phyloP scores from a whole-genome alignment of 345 rosid species.

The Carallia brachiata region DNA sequence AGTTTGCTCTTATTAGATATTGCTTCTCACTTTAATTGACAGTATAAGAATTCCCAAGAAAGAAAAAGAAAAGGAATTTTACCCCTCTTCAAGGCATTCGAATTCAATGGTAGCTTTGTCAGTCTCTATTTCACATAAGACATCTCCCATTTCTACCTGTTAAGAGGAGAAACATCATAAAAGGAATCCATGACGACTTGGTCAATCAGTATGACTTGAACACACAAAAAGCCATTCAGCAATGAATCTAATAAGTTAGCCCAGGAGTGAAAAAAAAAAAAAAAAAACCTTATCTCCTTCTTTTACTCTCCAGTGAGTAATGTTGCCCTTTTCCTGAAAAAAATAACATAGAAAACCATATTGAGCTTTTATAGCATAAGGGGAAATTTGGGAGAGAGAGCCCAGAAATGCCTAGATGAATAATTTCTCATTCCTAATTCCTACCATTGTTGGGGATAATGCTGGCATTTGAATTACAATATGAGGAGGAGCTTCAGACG shows the following conservation, averaged over 20 bases:
- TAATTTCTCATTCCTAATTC: background rate
- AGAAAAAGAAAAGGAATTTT: conserved; percentile 21
- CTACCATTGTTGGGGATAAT: conserved; percentile 96
- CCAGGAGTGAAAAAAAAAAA: background rate
- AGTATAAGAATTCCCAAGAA: background rate
- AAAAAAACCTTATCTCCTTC: conserved; percentile 93
- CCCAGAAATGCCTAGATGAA: background rate
- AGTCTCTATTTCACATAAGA: conserved; percentile 96
- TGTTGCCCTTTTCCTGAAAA: conserved; percentile 83
- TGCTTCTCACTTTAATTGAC: background rate
- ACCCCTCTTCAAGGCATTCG: conserved; percentile 98
- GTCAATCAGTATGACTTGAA: conserved; percentile 2
- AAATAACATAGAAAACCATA: conserved; percentile 24
- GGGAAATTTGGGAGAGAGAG: conserved; percentile 12
- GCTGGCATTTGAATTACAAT: conserved; percentile 92
- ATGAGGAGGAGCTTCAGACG: conserved; percentile 74
- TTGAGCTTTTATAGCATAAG: conserved; percentile 15
- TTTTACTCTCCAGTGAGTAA: conserved; percentile 79
- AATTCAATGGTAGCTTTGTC: conserved; percentile 98
- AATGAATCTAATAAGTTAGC: conserved; percentile 3
- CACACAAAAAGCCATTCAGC: conserved; percentile 6
- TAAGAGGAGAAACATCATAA: conserved; percentile 19
- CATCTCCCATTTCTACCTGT: conserved; percentile 97
- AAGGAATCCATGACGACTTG: conserved; percentile 15
- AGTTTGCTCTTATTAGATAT: background rate